Base-by-base conservation (phyloP, 2,329 filamentous ascomycete species). In the Colletotrichum magnum region DNA sequence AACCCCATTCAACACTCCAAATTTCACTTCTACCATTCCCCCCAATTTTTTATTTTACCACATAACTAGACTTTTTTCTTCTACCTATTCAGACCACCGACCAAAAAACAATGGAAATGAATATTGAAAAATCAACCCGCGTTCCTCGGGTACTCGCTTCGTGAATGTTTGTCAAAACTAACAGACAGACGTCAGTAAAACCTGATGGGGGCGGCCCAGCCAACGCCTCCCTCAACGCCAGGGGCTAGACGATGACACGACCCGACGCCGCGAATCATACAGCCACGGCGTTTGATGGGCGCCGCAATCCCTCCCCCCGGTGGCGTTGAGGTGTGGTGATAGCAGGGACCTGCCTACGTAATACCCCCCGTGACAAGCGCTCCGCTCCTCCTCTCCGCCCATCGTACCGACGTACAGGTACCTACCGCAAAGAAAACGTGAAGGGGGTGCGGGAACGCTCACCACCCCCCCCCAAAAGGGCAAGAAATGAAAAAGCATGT, bases 1-100 rank as follows among this genome's bases (percentile, higher is more conserved):
- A 24, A 24, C 21, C 21, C 18, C 6, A 6, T 48, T 62, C 26
- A 32, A 32, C 39, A 60, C 39, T 54, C 47, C 48, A 47, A 24
- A 47, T 57, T 58, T 24, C 51, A 24, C 63, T 62, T 67, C 51
- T 62, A n/a, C 6, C 16, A 13, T 6, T n/a, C 39, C n/a, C n/a
- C 48, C 41, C 63, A 21, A 28, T 26, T n/a, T 57, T 64, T 58
- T 41, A 68, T 57, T 64, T 53, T 28, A 64, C 59, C 18, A 68
- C 24, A 68, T 64, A 64, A 32, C 45, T 64, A 68, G 64, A 68
- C 48, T 18, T 59, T 52, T 7, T 24, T 24, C 28, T 32, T 32
- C 28, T 32, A 9, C 9, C 15, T 28, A 47, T 15, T 39, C 58
- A 24, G 21, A 18, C 52, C 45, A 43, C 52, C 32, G 21, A 24